These are phyloP conservation scores for Puccinia polysora DNA, from an alignment of 1,284 basidiomycete species.

Conservation along the genomic window DNA sequence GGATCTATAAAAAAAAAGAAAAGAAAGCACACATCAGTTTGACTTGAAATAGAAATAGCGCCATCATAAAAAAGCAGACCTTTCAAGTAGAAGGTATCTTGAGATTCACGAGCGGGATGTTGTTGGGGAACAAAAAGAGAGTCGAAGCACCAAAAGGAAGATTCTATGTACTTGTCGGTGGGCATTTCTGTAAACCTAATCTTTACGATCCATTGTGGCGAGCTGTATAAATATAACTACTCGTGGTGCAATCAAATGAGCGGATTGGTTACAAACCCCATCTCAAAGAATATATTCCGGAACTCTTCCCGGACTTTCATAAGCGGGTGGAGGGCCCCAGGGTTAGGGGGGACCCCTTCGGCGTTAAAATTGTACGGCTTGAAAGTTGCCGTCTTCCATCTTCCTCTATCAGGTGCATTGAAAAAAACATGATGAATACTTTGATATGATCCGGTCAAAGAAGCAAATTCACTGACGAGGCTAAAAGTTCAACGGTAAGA, in stretches of 20 bases:
- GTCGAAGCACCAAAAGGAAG: conserved; percentile 99
- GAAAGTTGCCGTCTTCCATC: conserved; percentile 86
- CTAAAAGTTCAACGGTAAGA: conserved; percentile 89
- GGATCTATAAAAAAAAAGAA: conserved; percentile 64
- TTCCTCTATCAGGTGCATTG: conserved; percentile 61
- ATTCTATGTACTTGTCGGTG: conserved; percentile 95
- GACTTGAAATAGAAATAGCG: background rate
- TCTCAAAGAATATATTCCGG: conserved; percentile 95
- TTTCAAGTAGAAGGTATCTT: conserved; percentile 98
- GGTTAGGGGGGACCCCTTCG: conserved; percentile 77
- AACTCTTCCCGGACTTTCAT: conserved; percentile 98
- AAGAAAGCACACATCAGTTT: conserved; percentile 9
- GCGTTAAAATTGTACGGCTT: conserved; percentile 99
- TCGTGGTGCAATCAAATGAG: background rate
- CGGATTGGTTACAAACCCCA: conserved; percentile 70
- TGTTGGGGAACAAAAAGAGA: conserved; percentile 97
- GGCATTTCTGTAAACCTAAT: conserved; percentile 98
- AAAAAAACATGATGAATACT: background rate
- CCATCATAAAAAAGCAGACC: conserved; percentile 56
- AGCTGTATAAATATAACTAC: background rate
- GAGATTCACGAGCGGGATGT: conserved; percentile 94
- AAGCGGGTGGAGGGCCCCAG: conserved; percentile 90
- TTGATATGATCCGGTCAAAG: too few relatives aligned
- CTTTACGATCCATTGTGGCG: background rate
- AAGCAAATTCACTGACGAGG: conserved; percentile 75